phyloP scores from a whole-genome alignment of 345 rosid genomes.

The Gossypium rotundifolium region DNA sequence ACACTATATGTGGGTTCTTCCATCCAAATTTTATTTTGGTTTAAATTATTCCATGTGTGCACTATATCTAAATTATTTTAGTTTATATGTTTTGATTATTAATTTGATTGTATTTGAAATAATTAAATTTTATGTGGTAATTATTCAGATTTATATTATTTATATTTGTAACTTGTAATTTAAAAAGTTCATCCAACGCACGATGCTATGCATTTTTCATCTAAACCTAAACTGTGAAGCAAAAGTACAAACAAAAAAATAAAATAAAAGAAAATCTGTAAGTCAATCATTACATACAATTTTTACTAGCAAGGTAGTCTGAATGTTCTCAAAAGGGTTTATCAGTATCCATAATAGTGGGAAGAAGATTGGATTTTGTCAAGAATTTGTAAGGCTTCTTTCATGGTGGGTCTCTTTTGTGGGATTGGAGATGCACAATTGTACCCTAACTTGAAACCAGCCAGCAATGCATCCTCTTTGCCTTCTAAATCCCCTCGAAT shows the following conservation, averaged over 20 bases:
- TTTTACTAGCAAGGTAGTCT: constrained; percentile 12
- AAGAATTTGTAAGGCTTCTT: constrained; percentile 66
- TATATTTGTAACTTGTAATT: too few relatives aligned
- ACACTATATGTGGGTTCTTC: too few relatives aligned
- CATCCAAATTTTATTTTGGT: too few relatives aligned
- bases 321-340: not conserved
- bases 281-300: constrained; percentile 28
- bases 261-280: not conserved
- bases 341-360: constrained; percentile 31
- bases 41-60: too few relatives aligned
- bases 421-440: constrained; percentile 84
- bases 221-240: not conserved
- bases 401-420: constrained; percentile 82
- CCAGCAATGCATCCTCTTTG: constrained; percentile 67
- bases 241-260: not conserved
- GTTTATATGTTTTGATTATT: too few relatives aligned
- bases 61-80: too few relatives aligned
- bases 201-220: not conserved
- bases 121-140: too few relatives aligned
- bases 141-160: too few relatives aligned
- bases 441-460: constrained; percentile 69
- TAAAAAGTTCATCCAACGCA: not conserved
- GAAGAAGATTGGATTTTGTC: constrained; percentile 54
- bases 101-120: too few relatives aligned
- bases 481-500: constrained; percentile 82